Conservation (phyloP, 176 grass and related monocot species). For the Calamus simplicifolius region DNA sequence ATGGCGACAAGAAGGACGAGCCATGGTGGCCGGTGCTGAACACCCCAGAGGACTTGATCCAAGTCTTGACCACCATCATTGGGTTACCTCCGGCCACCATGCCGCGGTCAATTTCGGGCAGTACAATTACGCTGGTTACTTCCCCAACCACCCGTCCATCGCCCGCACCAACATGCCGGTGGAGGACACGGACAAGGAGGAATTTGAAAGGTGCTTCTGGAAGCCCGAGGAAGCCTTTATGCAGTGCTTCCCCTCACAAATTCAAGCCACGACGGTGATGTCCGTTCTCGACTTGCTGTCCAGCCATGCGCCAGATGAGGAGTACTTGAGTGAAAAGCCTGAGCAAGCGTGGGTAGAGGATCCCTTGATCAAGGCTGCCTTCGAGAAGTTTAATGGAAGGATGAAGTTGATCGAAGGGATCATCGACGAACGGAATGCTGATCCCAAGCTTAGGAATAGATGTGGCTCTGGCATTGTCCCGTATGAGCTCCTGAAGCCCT, state of each 20-base stretch:
- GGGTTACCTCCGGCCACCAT: slow-evolving; percentile 70
- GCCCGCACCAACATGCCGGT: slow-evolving; percentile 60
- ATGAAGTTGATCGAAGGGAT: slow-evolving; percentile 71
- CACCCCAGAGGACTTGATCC: slow-evolving; percentile 22
- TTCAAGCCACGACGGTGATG: slow-evolving; percentile 68
- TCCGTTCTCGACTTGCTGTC: slow-evolving; percentile 65
- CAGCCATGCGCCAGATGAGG: slow-evolving; percentile 78
- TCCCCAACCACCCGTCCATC: slow-evolving; percentile 63
- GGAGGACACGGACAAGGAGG: slow-evolving; percentile 36
- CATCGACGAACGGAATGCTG: slow-evolving; percentile 51
- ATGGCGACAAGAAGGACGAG: slow-evolving; percentile 91
- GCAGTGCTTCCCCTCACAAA: slow-evolving; percentile 45
- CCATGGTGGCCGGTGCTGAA: slow-evolving; percentile 69
- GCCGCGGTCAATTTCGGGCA: slow-evolving; percentile 91
- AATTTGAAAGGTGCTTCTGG: slow-evolving; percentile 31
- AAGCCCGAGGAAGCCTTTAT: slow-evolving; percentile 51
- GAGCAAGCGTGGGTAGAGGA: slow-evolving; percentile 54
- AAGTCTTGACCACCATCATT: slow-evolving; percentile 69
- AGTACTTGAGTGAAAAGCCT: slow-evolving; percentile 52
- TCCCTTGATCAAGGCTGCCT: slow-evolving; percentile 45
- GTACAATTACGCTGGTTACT: slow-evolving; percentile 75
- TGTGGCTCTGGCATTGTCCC: slow-evolving; percentile 61
- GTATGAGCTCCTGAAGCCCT: slow-evolving; percentile 86
- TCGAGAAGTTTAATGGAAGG: slow-evolving; percentile 60
- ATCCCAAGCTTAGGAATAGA: slow-evolving; percentile 45